Base-by-base conservation (phyloP, 2,329 filamentous ascomycete species). In the Neofusicoccum laricinum region DNA sequence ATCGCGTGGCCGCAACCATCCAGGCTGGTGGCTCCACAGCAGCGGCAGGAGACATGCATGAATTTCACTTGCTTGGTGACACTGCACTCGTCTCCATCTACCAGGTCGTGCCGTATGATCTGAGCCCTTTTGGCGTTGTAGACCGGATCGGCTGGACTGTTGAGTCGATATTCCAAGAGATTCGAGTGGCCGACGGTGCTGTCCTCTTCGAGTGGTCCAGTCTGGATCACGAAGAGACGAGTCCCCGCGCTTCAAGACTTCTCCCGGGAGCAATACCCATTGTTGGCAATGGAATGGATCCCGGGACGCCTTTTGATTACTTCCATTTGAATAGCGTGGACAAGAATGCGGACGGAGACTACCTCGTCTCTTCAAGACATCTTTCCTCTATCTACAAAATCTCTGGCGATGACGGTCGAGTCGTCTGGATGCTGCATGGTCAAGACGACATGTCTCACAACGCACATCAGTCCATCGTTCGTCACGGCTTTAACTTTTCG, bases 21-120 rank as follows among this genome's bases (percentile, higher is more conserved):
- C 46, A 49, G n/a, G 46, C 32, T n/a, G 46, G 46, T 2, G 46
- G 46, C 46, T 49, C 46, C 25, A 32, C 46, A 2, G 30, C 30
- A 21, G 30, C 19, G 7, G 46, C 46, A 32, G 69, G 67, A 10
- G 80, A 82, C 64, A 66, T 80, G n/a, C 78, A 82, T 62, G 80
- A 82, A 62, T 81, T 81, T 38, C 72, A 30, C 5, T 30, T 30
- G 70, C 10, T 76, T 83, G 59, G 82, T 80, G 0, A 63, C 19
- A 81, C 79, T 1, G 78, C 78, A 1, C 65, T 83, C 4, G 71
- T 82, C n/a, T 74, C 76, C 0, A 71, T 78, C 17, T 81, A 81
- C 59, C 71, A 77, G 25, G 64, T 75, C 1, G 72, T 75, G 3
- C 71, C 72, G 4, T 72, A 70, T 5, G 76, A 83, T 65, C 71